Evolutionary conservation across 108 stramenopile genomes (phyloP).

Genomic region (Fragilaria radians): DNA sequence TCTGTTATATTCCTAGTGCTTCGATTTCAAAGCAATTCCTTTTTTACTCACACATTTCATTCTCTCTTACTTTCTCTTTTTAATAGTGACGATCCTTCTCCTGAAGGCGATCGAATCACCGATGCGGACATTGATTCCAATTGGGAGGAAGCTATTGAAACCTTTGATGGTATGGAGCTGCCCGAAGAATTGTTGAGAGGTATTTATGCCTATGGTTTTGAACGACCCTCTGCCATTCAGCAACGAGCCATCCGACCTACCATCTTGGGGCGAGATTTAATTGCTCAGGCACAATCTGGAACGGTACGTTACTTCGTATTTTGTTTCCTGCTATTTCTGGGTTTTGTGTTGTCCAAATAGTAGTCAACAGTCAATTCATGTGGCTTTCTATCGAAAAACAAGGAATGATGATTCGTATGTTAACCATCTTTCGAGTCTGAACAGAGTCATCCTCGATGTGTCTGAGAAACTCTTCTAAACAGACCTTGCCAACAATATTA

Average conservation of each 20-base stretch:
- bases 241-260: slow-evolving; percentile 98
- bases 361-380: too few species aligned
- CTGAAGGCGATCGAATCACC: too few species aligned
- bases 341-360: too few species aligned
- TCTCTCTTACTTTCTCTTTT: too few species aligned
- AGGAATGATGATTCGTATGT: slow-evolving; percentile 68
- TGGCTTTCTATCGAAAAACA: too few species aligned
- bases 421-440: slow-evolving; percentile 99
- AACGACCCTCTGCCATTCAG: slow-evolving; percentile 97
- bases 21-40: too few species aligned
- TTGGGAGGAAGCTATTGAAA: slow-evolving; percentile 4
- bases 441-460: slow-evolving; percentile 89
- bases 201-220: slow-evolving; percentile 96
- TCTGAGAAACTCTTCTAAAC: slow-evolving; percentile 75
- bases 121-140: background rate
- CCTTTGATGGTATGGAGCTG: slow-evolving; percentile 82
- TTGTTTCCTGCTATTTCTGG: too few species aligned
- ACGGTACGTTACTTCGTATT: slow-evolving; percentile 49
- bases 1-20: too few species aligned
- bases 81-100: too few species aligned
- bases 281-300: slow-evolving; percentile 96
- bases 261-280: slow-evolving; percentile 90
- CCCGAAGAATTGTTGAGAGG: slow-evolving; percentile 77
- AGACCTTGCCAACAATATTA: background rate
- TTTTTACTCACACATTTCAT: too few species aligned